Evolutionary conservation across 768 basidiomycete species (phyloP), one percentile per base, ranked within the genome.

Genomic region (Trametes gibbosa): DNA sequence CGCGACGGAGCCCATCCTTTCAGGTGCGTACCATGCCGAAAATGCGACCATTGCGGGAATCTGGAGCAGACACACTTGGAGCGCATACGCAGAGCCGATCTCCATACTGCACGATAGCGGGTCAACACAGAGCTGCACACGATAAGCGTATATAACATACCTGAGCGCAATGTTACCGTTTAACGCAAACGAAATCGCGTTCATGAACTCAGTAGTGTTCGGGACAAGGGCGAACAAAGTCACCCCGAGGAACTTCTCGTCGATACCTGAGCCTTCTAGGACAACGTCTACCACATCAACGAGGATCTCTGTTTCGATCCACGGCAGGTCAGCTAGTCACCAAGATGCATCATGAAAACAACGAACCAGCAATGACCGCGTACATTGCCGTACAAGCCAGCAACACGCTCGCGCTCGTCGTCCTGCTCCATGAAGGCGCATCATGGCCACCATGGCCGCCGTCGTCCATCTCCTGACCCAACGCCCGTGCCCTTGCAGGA

Each of bases 191-290:
- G 95, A 96, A 61, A 98, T 95, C 50, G 97, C 97, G 69, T 98
- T 98, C 94, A 97, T 97, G 73, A 99, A 98, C 74, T 99, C 97
- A 2, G 97, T 98, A 3, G 95, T 97, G 70, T 99, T 99, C 4
- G 97, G 97, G 0, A 98, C 95, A 32, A 99, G 83, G 8, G 97
- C 97, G 69, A 99, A 98, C 10, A 99, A 80, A 0, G 95, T 98
- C 61, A 99, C 81, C 51, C 97, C 97, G 29, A 99, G 82, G 79
- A 98, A 95, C 71, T 99, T 99, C 70, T 98, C 97, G 57, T 97
- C 92, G 27, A 98, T 92, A 2, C 92, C 92, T 0, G 93, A 94
- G 23, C 86, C 93, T 65, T 90, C 77, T 21, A 99, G 79, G 12
- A 98, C 86, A 41, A 94, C 90, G 70, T 99, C 97, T 9, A 99